Base-by-base conservation (phyloP, 441 rosid species). In the Populus tomentosa region DNA sequence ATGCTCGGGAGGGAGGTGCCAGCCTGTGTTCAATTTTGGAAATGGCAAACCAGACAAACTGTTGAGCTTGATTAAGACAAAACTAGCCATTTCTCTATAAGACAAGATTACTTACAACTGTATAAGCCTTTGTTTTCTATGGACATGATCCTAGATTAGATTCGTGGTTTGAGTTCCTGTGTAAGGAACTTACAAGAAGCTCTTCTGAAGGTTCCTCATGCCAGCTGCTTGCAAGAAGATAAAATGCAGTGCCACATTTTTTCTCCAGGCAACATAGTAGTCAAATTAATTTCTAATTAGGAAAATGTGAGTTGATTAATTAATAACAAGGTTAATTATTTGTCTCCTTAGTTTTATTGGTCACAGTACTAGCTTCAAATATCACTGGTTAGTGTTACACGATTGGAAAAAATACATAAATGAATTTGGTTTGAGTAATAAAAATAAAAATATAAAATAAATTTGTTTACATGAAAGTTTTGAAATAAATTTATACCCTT, bases 1-100 rank as follows among this genome's bases (percentile, higher is more conserved):
- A 80, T 83, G 89, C 84, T 80, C 42, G 80, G 72, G 82, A 53
- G 63, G 56, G 35, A 71, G 82, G 61, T 80, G 89, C 83, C 83
- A 83, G 83, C 72, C 80, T 74, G 81, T 66, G 70, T 21, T 70
- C 59, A 68, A n/a, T 50, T 72, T 61, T 61, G 28, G 0, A 59
- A 40, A 38, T 67, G 38, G n/a, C 23, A 77, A 62, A 74, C 80
- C 33, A 81, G 76, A 71, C 70, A 72, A 69, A 56, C n/a, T 8
- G 16, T 20, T 3, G 28, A 61, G 28, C 65, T 21, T 61, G 3
- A 21, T 33, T 26, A 20, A 62, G 53, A 30, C 65, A 53, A 23
- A 61, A 61, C 28, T 21, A 23, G 26, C 28, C 65, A 61, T 61
- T 23, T 46, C 26, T 18, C 20, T 53, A 10, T 4, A 18, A 10